A percentile compares a stretch with the other conserved stretches of the same genome.
These are phyloP conservation scores for Epichloe hybrida DNA, from an alignment of 2,329 filamentous ascomycete species.

Conservation along the genomic window DNA sequence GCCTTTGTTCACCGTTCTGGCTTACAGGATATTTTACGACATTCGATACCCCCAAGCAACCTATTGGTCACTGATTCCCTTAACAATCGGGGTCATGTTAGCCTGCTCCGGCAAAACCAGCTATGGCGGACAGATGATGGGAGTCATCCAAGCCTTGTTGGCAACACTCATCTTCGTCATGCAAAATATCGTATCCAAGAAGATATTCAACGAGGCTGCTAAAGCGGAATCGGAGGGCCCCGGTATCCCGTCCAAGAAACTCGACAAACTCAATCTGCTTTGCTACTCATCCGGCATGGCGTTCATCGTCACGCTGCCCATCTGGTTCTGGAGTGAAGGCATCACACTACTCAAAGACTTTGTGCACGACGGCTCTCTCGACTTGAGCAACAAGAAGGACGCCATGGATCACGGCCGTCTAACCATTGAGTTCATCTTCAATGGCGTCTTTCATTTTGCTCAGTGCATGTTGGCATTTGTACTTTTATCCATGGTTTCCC, in stretches of 20 bases:
- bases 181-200: slow-evolving; percentile 97
- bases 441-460: slow-evolving; percentile 89
- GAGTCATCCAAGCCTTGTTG: slow-evolving; percentile 76
- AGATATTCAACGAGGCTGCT: slow-evolving; percentile 88
- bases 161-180: slow-evolving; percentile 94
- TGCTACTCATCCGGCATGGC: slow-evolving; percentile 95
- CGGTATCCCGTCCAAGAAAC: slow-evolving; percentile 53
- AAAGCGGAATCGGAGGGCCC: slow-evolving; percentile 65
- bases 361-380: slow-evolving; percentile 64
- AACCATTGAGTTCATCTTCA: slow-evolving; percentile 84
- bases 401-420: slow-evolving; percentile 64
- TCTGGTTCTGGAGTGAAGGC: slow-evolving; percentile 90
- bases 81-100: slow-evolving; percentile 89
- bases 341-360: slow-evolving; percentile 65
- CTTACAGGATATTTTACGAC: slow-evolving; percentile 79
- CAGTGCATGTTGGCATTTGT: slow-evolving; percentile 95
- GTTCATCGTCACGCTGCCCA: slow-evolving; percentile 73
- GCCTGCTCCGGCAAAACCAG: slow-evolving; percentile 73
- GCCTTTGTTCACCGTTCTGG: slow-evolving; percentile 85
- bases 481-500: slow-evolving; percentile 81
- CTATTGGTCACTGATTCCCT: slow-evolving; percentile 77
- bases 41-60: slow-evolving; percentile 80
- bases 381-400: slow-evolving; percentile 43
- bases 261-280: slow-evolving; percentile 91
- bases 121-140: slow-evolving; percentile 76